These are phyloP conservation scores for Arabis hirsuta DNA, from an alignment of 345 rosid genomes.

Conservation along the genomic window DNA sequence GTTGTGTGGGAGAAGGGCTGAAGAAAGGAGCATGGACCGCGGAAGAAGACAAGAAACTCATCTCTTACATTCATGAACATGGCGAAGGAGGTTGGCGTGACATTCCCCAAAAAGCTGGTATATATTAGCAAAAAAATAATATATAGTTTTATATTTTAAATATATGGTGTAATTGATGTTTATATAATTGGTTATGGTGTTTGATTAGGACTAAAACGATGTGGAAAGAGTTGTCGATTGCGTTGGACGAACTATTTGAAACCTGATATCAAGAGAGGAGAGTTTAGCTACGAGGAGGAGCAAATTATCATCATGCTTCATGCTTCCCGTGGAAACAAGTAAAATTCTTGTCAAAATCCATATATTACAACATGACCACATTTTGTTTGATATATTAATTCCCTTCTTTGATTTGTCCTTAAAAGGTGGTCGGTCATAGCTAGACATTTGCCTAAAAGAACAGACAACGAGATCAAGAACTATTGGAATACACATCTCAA, in stretches of 20 bases:
- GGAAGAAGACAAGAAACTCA: constrained; percentile 46
- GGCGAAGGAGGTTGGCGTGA: constrained; percentile 50
- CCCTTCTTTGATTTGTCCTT: neutral
- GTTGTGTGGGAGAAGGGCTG: constrained; percentile 46
- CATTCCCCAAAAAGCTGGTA: constrained; percentile 46
- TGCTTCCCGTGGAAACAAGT: constrained; percentile 54
- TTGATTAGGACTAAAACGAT: constrained; percentile 46
- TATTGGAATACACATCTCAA: constrained; percentile 72
- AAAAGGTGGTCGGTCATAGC: constrained; percentile 73
- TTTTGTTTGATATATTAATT: neutral
- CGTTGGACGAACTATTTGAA: constrained; percentile 53
- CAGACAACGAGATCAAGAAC: constrained; percentile 74
- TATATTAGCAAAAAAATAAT: too few relatives aligned
- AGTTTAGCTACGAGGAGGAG: constrained; percentile 49
- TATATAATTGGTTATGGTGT: constrained; percentile 4
- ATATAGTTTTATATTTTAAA: neutral
- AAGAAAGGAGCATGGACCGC: constrained; percentile 48
- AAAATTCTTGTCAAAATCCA: constrained; percentile 12
- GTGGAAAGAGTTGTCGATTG: constrained; percentile 58
- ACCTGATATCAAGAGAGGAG: constrained; percentile 54
- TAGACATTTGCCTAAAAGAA: constrained; percentile 61
- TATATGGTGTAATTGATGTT: constrained; percentile 5
- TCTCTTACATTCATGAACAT: constrained; percentile 39
- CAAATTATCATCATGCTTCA: constrained; percentile 52
- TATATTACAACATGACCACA: neutral